These are phyloP conservation scores for Vicia sativa DNA, from an alignment of 306 rosid genomes.

Conservation along the genomic window DNA sequence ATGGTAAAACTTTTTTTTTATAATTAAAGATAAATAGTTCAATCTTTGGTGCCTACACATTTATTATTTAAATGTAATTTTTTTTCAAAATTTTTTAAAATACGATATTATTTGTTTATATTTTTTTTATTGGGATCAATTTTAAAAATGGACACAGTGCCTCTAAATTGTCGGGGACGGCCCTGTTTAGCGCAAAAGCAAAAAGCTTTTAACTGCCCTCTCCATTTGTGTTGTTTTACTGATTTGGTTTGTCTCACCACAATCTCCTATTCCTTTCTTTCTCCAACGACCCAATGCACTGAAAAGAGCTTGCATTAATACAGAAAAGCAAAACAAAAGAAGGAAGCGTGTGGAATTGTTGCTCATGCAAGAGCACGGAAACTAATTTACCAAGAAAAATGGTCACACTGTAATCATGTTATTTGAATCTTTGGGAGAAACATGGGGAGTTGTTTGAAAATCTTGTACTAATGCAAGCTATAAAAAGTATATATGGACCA, in stretches of 20 bases:
- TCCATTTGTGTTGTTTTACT: conserved; percentile 17
- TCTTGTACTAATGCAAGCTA: conserved; percentile 1
- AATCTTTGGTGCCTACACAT: no score
- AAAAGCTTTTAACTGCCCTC: conserved; percentile 2
- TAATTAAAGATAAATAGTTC: no score
- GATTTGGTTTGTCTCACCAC: conserved; percentile 8
- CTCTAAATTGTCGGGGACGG: no score
- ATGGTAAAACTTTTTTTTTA: no score
- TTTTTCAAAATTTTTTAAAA: no score
- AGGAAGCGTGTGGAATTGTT: conserved; percentile 39
- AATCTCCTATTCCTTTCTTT: neutral
- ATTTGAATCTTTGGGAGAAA: neutral
- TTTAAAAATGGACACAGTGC: no score
- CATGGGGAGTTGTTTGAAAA: neutral
- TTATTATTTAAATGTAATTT: no score
- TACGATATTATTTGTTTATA: no score
- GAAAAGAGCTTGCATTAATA: conserved; percentile 14
- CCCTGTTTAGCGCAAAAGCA: conserved; percentile 6
- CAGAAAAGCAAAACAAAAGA: conserved; percentile 12
- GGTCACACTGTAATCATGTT: conserved; percentile 16
- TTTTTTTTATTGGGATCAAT: no score
- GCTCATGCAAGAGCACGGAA: conserved; percentile 15
- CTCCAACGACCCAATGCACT: conserved; percentile 37
- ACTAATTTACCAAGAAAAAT: conserved; percentile 21
- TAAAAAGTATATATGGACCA: conserved; percentile 12